phyloP scores from a whole-genome alignment of 2,329 filamentous ascomycete genomes.

The Sphaerostilbella broomeana region DNA sequence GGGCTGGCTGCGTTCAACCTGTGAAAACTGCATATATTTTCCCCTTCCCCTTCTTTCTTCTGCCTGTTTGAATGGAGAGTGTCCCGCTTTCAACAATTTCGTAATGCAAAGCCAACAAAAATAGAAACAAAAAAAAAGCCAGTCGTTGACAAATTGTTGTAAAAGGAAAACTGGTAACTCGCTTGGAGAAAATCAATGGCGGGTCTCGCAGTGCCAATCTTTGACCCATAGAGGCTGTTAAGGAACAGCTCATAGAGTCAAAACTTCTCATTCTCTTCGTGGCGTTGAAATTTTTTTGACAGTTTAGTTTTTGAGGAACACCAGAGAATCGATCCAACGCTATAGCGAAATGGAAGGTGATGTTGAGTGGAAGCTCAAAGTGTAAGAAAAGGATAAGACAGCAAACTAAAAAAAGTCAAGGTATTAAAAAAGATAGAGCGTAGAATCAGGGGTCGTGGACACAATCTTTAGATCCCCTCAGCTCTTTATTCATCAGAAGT shows the following conservation, averaged over 20 bases:
- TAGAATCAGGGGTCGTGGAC: conserved; percentile 22
- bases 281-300: background rate
- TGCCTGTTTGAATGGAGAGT: conserved; percentile 1
- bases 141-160: too few species aligned
- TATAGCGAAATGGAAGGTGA: conserved; percentile 20
- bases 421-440: conserved; percentile 24
- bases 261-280: background rate
- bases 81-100: conserved; percentile 3
- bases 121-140: conserved; percentile 1
- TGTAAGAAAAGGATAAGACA: conserved; percentile 14
- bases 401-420: conserved; percentile 5
- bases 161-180: conserved; percentile 2
- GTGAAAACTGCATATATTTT: too few species aligned
- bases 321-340: conserved; percentile 18
- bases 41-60: background rate
- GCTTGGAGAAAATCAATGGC: background rate
- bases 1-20: background rate
- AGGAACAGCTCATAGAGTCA: too few species aligned
- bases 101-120: conserved; percentile 1
- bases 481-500: conserved; percentile 38
- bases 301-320: conserved; percentile 13
- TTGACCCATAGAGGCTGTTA: background rate
- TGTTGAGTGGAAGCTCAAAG: conserved; percentile 21
- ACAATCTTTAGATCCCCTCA: conserved; percentile 32
- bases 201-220: conserved; percentile 1